Evolutionary conservation across 169 alveolate genomes (phyloP), one percentile per base, ranked within the genome.

Genomic region (Cryptosporidium tyzzeri): DNA sequence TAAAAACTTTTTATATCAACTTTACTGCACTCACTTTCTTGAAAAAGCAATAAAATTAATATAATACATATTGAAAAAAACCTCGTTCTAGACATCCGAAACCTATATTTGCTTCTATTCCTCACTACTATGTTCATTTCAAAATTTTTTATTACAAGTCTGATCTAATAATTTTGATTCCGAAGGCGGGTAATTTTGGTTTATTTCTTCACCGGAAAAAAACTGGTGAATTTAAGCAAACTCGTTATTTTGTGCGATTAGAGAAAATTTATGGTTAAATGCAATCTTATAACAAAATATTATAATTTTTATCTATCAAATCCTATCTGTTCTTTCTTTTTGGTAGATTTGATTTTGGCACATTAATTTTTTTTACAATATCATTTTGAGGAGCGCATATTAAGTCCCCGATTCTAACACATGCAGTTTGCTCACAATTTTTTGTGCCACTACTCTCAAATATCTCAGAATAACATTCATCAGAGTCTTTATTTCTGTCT

Each of bases 281-380:
- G 8, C 29, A 21, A n/a, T 55, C 67, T n/a, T 7, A 55, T n/a
- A 55, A 55, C 35, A 55, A 23, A 55, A 26, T 0, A 55, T 8
- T 55, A 55, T 55, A 55, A 55, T 65, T 65, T 33, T 1, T 16
- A 29, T n/a, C n/a, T 9, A 65, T 31, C 12, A 7, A 37, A 65
- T 10, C 31, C 71, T 65, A 65, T 65, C 31, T 65, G 18, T 33
- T 65, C 33, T 65, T 65, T 65, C 71, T 65, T 35, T 65, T 65
- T n/a, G 71, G 71, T 35, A 65, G n/a, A 65, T 3, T 65, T 14
- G 71, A 65, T 35, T 65, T 35, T 65, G 71, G 71, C 1, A 65
- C n/a, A 14, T 16, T 2, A 4, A 65, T 26, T 35, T 2, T 65
- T 35, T 31, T 51, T 35, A 4, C 12, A 29, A 0, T 33, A 65